These are phyloP conservation scores for Tulasnella sp. DNA, from an alignment of 768 basidiomycete species.

Conservation along the genomic window DNA sequence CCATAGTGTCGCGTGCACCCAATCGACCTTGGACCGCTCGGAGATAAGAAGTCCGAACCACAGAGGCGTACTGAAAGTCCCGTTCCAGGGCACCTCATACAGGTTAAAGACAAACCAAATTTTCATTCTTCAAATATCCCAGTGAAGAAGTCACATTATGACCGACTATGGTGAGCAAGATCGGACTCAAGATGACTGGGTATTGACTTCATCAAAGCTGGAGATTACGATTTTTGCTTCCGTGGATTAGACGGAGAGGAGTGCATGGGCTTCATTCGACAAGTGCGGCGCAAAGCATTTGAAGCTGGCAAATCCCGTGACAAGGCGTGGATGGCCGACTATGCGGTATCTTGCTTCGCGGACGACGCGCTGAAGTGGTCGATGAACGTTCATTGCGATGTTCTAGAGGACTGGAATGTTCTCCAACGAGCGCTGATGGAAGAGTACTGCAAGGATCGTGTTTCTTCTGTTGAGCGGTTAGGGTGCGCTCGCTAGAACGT, in stretches of 20 bases:
- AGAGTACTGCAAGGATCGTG: background rate
- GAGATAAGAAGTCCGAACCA: background rate
- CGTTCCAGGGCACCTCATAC: background rate
- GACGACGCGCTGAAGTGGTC: background rate
- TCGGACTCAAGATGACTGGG: background rate
- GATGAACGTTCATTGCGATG: background rate
- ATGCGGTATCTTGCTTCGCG: background rate
- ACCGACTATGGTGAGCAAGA: background rate
- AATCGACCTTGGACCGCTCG: background rate
- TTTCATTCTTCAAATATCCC: background rate
- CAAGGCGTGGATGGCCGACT: constrained; percentile 24
- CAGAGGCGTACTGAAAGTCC: background rate
- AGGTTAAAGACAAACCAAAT: background rate
- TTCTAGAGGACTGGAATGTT: background rate
- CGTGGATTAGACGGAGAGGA: constrained; percentile 1
- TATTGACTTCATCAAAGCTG: background rate
- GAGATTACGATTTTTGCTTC: background rate
- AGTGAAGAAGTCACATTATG: background rate
- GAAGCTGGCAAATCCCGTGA: background rate
- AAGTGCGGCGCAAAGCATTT: constrained; percentile 6
- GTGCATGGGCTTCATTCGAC: constrained; percentile 5
- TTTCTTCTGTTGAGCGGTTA: background rate
- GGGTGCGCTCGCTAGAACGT: background rate
- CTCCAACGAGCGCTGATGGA: background rate
- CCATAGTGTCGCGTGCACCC: background rate